Evolutionary conservation across 805 yeast species (phyloP).

Genomic region (Starmerella tilneyi): DNA sequence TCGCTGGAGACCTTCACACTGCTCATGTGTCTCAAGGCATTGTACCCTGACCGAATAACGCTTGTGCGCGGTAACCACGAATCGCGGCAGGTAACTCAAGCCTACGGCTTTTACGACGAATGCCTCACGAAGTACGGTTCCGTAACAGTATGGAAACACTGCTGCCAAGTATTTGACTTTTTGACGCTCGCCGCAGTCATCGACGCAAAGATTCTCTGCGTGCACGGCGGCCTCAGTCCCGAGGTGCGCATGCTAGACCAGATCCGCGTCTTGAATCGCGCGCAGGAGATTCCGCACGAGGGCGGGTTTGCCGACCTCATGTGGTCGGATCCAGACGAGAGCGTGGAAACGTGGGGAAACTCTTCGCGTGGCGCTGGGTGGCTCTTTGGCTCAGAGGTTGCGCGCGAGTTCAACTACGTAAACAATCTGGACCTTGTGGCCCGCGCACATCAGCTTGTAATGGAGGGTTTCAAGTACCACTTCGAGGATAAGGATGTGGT

Average conservation of each 20-base stretch:
- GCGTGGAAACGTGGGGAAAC: slow-evolving; percentile 93
- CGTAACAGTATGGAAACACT: slow-evolving; percentile 90
- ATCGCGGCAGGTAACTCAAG: slow-evolving; percentile 95
- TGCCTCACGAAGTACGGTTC: slow-evolving; percentile 88
- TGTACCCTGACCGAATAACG: slow-evolving; percentile 74
- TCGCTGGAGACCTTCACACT: slow-evolving; percentile 88
- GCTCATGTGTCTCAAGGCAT: slow-evolving; percentile 84
- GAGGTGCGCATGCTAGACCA: slow-evolving; percentile 96
- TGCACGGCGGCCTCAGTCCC: slow-evolving; percentile 95
- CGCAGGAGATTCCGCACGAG: slow-evolving; percentile 98
- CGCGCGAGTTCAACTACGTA: slow-evolving; percentile 91
- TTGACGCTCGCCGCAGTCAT: slow-evolving; percentile 89
- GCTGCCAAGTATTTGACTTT: slow-evolving; percentile 93
- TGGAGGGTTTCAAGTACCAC: slow-evolving; percentile 97
- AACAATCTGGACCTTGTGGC: slow-evolving; percentile 82
- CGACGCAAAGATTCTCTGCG: slow-evolving; percentile 89
- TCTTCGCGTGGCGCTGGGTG: slow-evolving; percentile 98
- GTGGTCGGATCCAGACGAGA: slow-evolving; percentile 95
- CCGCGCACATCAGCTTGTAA: slow-evolving; percentile 93
- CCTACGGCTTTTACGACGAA: slow-evolving; percentile 94
- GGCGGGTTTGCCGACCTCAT: slow-evolving; percentile 97
- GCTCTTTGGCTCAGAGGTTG: slow-evolving; percentile 89
- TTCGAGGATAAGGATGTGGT: slow-evolving; percentile 94
- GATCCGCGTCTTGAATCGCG: slow-evolving; percentile 84
- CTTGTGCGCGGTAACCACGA: slow-evolving; percentile 97